Conservation (phyloP, 306 rosid species). For the Glycine soja region DNA sequence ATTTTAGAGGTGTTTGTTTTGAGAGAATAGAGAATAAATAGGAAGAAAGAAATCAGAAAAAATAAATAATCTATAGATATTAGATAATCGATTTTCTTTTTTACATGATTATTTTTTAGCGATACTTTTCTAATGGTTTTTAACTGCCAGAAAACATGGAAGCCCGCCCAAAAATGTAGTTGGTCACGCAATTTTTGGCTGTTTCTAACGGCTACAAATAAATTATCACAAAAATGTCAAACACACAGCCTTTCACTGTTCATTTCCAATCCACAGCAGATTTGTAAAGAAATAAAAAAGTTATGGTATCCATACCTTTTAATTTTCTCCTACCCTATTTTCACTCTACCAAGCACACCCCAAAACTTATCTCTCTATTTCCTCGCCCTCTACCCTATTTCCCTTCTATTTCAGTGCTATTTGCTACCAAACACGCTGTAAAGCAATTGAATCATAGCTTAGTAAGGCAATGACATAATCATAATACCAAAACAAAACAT, state of each 20-base stretch:
- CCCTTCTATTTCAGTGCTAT: not conserved
- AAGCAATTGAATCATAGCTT: not conserved
- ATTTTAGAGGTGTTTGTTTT: too few relatives aligned
- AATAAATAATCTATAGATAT: too few relatives aligned
- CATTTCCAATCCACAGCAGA: not conserved
- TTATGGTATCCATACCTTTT: not conserved
- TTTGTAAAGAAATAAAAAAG: not conserved
- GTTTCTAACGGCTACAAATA: not conserved
- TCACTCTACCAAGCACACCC: not conserved
- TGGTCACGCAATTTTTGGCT: not conserved
- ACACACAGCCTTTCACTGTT: not conserved
- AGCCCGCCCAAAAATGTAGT: not conserved
- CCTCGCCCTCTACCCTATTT: not conserved
- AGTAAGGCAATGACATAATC: slow-evolving; percentile 6
- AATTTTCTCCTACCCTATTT: not conserved
- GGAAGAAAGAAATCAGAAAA: too few relatives aligned
- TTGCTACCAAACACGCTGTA: not conserved
- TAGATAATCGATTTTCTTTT: too few relatives aligned
- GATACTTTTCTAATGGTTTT: not conserved
- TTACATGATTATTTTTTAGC: too few relatives aligned
- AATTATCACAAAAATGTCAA: not conserved
- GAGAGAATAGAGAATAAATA: too few relatives aligned
- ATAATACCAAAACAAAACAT: slow-evolving; percentile 10
- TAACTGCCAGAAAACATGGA: not conserved
- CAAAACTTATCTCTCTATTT: not conserved